A percentile compares a stretch with the other conserved stretches of the same genome.
Evolutionary conservation across 129 eudicot genomes (phyloP).

Genomic region (Dittrichia graveolens): DNA sequence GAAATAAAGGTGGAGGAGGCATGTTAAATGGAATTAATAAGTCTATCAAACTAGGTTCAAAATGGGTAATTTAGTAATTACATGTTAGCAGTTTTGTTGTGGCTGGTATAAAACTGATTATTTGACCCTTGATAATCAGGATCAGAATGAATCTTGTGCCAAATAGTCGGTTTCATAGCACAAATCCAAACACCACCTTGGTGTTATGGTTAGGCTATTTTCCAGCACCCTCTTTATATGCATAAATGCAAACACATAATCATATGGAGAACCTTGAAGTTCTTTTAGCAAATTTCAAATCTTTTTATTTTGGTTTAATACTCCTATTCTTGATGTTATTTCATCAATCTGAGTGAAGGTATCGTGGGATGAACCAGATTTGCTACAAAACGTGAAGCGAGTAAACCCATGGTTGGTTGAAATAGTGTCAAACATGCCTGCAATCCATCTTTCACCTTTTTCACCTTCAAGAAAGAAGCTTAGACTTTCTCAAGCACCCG

Average conservation of each 20-base stretch:
- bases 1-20: background rate
- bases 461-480: slow-evolving; percentile 82
- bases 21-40: background rate
- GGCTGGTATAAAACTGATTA: background rate
- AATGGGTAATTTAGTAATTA: background rate
- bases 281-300: background rate
- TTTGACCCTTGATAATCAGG: background rate
- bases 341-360: slow-evolving; percentile 50
- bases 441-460: slow-evolving; percentile 66
- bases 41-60: background rate
- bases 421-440: slow-evolving; percentile 62
- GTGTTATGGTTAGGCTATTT: slow-evolving; percentile 1
- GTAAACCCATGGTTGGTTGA: slow-evolving; percentile 95
- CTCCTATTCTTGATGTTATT: background rate
- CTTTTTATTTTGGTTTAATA: background rate
- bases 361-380: slow-evolving; percentile 93
- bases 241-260: background rate
- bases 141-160: background rate
- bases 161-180: too few species aligned
- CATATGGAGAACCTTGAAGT: slow-evolving; percentile 2
- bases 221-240: background rate
- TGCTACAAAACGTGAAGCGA: slow-evolving; percentile 76
- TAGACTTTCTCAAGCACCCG: slow-evolving; percentile 56
- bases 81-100: background rate
- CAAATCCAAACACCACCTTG: background rate